These are phyloP conservation scores for Ganoderma multipileum DNA, from an alignment of 1,284 basidiomycete genomes.

Conservation along the genomic window DNA sequence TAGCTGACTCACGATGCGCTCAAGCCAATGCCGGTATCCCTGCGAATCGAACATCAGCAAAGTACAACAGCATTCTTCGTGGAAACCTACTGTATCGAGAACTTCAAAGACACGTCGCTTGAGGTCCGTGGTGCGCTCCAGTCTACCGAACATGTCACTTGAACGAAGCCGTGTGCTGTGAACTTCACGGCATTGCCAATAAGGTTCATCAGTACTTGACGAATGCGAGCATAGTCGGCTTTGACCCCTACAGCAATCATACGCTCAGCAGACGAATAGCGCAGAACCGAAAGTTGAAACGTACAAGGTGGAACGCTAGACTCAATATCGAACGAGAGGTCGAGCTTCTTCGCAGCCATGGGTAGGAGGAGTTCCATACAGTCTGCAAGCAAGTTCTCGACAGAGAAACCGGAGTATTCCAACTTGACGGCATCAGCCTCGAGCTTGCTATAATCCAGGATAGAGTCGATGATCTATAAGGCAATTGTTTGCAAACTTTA, in stretches of 20 bases:
- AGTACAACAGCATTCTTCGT: background rate
- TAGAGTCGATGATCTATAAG: slow-evolving; percentile 73
- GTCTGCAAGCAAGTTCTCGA: slow-evolving; percentile 76
- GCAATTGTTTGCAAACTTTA: slow-evolving; percentile 6
- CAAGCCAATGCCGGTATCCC: slow-evolving; percentile 74
- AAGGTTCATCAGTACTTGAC: slow-evolving; percentile 78
- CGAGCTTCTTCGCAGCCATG: slow-evolving; percentile 75
- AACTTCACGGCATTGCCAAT: slow-evolving; percentile 81
- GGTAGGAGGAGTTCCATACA: slow-evolving; percentile 76
- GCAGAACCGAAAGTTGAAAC: slow-evolving; percentile 22
- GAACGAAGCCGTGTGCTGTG: slow-evolving; percentile 65
- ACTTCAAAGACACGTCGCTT: slow-evolving; percentile 63
- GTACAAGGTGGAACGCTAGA: slow-evolving; percentile 66
- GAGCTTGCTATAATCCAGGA: slow-evolving; percentile 76
- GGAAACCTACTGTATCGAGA: slow-evolving; percentile 62
- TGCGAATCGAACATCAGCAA: slow-evolving; percentile 31
- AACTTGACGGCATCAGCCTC: slow-evolving; percentile 76
- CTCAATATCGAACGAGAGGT: slow-evolving; percentile 74
- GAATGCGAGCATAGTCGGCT: slow-evolving; percentile 73
- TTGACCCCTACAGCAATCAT: slow-evolving; percentile 57
- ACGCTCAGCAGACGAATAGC: background rate
- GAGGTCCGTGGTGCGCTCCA: slow-evolving; percentile 38
- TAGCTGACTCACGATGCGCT: slow-evolving; percentile 47
- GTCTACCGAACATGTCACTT: slow-evolving; percentile 64
- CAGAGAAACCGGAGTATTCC: slow-evolving; percentile 68